A percentile compares a stretch with the other conserved stretches of the same genome.
Conservation (phyloP, 441 rosid genomes). For the Gossypium trilobum region DNA sequence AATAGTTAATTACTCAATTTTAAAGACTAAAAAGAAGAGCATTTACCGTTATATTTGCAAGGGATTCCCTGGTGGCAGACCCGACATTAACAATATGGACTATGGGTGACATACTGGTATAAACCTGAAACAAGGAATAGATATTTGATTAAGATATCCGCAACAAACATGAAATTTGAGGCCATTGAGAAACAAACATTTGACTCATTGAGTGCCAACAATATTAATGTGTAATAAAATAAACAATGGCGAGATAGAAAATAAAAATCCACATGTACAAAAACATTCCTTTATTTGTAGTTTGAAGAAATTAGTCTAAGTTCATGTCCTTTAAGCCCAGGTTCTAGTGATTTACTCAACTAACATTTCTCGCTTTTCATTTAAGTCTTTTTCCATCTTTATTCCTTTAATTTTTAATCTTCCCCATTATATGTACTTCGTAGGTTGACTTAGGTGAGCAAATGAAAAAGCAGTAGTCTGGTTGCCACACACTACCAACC, state of each 20-base stretch:
- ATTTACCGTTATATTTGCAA: conserved; percentile 69
- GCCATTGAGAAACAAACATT: not conserved
- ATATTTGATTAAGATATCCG: not conserved
- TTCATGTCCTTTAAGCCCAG: not conserved
- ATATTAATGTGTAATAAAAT: not conserved
- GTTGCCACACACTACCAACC: not conserved
- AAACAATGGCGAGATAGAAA: not conserved
- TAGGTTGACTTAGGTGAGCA: not conserved
- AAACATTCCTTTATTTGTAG: not conserved
- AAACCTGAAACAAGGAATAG: conserved; percentile 51
- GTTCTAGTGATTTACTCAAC: not conserved
- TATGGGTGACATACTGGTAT: conserved; percentile 70
- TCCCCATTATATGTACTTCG: not conserved
- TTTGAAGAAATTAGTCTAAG: not conserved
- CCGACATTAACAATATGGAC: conserved; percentile 66
- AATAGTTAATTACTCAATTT: not conserved
- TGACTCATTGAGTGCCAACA: conserved; percentile 6
- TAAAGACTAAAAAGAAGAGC: not conserved
- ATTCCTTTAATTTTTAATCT: not conserved
- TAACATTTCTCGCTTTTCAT: not conserved
- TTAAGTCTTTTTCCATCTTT: not conserved
- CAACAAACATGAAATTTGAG: not conserved
- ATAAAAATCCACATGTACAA: not conserved
- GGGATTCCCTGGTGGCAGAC: conserved; percentile 46
- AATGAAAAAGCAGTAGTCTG: not conserved